A percentile compares a stretch with the other conserved stretches of the same genome.
Evolutionary conservation across 2,329 filamentous ascomycete species (phyloP).

Genomic region (Aurifilum marmelostoma): DNA sequence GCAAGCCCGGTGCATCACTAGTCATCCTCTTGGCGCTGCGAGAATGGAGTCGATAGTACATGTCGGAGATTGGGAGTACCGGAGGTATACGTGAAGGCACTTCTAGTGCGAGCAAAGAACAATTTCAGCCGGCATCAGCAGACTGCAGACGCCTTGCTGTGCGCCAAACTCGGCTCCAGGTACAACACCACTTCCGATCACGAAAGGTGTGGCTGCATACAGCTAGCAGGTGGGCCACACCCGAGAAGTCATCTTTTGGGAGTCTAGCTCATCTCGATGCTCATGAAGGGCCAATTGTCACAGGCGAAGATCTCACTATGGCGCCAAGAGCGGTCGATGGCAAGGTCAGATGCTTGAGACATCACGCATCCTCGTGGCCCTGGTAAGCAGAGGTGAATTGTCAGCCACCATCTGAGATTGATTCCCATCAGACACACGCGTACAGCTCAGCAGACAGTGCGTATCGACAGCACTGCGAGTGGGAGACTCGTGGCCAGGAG

Average conservation of each 20-base stretch:
- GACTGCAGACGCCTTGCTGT: slow-evolving; percentile 10
- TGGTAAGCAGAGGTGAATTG: neutral
- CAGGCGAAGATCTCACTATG: neutral
- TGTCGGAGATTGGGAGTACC: slow-evolving; percentile 5
- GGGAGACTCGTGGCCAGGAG: neutral
- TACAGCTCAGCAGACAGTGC: neutral
- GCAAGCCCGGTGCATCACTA: neutral
- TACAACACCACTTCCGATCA: neutral
- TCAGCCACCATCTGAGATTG: neutral
- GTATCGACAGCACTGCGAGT: neutral
- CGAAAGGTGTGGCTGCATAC: neutral
- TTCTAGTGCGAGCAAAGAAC: neutral
- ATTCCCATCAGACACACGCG: neutral
- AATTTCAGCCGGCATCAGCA: slow-evolving; percentile 4
- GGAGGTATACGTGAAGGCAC: neutral
- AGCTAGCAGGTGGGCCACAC: neutral
- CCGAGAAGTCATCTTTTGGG: neutral
- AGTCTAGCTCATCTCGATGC: neutral
- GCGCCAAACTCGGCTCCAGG: neutral
- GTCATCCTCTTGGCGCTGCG: neutral
- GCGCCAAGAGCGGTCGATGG: slow-evolving; percentile 1
- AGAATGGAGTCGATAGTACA: neutral
- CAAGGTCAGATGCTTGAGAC: neutral
- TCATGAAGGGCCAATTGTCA: neutral
- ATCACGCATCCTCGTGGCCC: neutral